Evolutionary conservation across 106 monocot species (phyloP).

Genomic region (Dendrobium catenatum): DNA sequence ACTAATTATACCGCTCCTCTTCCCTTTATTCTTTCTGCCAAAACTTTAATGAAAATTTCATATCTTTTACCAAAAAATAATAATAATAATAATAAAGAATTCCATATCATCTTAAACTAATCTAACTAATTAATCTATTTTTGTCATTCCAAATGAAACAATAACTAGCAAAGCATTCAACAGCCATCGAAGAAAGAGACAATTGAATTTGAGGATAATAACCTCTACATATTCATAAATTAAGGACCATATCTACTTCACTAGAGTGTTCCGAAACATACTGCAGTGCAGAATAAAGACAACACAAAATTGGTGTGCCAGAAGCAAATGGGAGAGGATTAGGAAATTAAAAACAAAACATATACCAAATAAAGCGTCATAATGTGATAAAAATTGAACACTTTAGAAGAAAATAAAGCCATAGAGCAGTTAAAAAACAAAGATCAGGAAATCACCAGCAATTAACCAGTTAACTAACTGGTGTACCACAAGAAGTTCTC

Average conservation of each 20-base stretch:
- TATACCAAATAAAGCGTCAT: neutral
- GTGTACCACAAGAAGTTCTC: slow-evolving; percentile 50
- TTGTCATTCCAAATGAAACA: neutral
- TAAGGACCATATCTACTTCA: neutral
- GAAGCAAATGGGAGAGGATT: too few species aligned
- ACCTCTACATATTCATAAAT: neutral
- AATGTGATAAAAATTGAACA: neutral
- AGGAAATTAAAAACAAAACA: neutral
- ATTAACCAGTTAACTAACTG: slow-evolving; percentile 82
- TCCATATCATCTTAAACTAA: neutral
- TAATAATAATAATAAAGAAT: too few species aligned
- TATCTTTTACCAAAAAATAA: neutral
- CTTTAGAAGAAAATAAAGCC: neutral
- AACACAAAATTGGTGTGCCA: neutral
- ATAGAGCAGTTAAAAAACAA: neutral
- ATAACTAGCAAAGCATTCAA: neutral
- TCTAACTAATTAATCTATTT: neutral
- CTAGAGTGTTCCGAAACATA: neutral
- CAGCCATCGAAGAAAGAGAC: neutral
- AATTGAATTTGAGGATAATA: neutral
- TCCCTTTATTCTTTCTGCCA: neutral
- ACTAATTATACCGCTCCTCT: neutral
- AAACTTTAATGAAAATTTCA: neutral
- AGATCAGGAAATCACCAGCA: slow-evolving; percentile 38
- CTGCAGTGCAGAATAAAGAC: neutral